Base-by-base conservation (phyloP, 2,329 filamentous ascomycete genomes). In the Fusarium coffeatum region DNA sequence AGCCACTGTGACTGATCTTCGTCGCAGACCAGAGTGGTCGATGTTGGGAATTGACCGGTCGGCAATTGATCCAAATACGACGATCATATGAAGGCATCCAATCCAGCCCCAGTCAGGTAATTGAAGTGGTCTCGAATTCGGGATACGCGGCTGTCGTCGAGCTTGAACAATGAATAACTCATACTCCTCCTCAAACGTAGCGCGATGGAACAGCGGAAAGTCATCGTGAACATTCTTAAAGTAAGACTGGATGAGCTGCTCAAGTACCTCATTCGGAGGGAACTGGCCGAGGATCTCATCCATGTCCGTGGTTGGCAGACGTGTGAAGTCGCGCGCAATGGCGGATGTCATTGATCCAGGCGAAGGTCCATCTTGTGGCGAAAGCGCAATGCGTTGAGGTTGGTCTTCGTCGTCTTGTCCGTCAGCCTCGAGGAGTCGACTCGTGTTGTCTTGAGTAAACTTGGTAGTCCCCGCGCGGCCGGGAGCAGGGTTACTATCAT, bases 61-160 rank as follows among this genome's bases (percentile, higher is more conserved):
- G 16, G 75, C 73, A 13, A 80, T 76, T 15, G 77, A 79, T 0
- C 79, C 79, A 45, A 80, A 78, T 15, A 77, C 79, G 28, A 78
- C 69, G 56, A 80, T 77, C 79, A 81, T 80, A 10, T 80, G 76
- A 28, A 81, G 72, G 55, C 78, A 79, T 6, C 76, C 78, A 18
- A 80, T 71, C 77, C 78, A 79, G 13, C 78, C 79, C 65, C 75
- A 75, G 41, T 80, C 78, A 2, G 73, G 72, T 6, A 67, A 54
- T 2, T 53, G 56, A 43, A 66, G 48, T 1, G 64, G 57, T 54
- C 37, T 57, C 18, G 58, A 59, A 37, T 30, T 67, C 34, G 41
- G 42, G 13, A 55, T 30, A 25, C 53, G 57, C 20, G 53, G 47
- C 8, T 40, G 37, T 2, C 55, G 30, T 20, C 73, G 60, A 10